A percentile compares a stretch with the other conserved stretches of the same genome.
These are phyloP conservation scores for Rhododendron ovatum DNA, from an alignment of 148 eudicot species.

Conservation along the genomic window DNA sequence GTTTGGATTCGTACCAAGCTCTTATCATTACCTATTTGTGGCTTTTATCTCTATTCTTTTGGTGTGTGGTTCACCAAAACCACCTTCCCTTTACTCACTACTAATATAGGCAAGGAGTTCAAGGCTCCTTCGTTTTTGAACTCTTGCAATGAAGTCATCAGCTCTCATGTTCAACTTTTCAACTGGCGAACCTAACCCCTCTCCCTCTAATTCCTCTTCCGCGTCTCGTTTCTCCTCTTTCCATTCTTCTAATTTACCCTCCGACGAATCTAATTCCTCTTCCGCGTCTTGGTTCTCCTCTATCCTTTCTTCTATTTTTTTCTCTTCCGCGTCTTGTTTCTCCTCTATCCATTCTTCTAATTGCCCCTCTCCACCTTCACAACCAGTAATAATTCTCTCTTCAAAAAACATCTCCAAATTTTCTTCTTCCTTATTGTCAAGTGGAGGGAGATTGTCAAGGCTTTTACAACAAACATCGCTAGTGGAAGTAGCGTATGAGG, in stretches of 20 bases:
- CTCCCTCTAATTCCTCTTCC: conserved; percentile 9
- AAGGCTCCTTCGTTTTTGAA: conserved; percentile 53
- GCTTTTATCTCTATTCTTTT: too few relatives aligned
- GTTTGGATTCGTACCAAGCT: background rate
- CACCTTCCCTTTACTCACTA: too few relatives aligned
- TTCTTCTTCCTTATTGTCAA: conserved; percentile 11
- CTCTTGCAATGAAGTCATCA: conserved; percentile 73
- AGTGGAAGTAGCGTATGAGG: conserved; percentile 1
- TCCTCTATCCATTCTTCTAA: too few relatives aligned
- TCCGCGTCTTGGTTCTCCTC: background rate
- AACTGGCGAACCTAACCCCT: too few relatives aligned
- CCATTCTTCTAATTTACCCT: background rate
- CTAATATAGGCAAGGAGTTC: conserved; percentile 12
- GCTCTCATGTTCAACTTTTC: conserved; percentile 49
- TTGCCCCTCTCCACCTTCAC: background rate
- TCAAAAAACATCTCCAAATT: background rate
- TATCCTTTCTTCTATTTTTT: background rate
- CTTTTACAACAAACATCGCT: conserved; percentile 12
- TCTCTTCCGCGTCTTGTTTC: too few relatives aligned
- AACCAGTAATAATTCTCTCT: background rate
- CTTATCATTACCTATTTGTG: background rate
- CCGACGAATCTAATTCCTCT: conserved; percentile 2
- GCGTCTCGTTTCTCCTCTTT: background rate
- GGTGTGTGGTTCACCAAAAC: too few relatives aligned
- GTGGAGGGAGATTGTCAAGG: background rate